Percentiles rank a stretch among this genome's conserved stretches.
Conservation (phyloP, 257 asterid genomes). For the Misopates orontium region DNA sequence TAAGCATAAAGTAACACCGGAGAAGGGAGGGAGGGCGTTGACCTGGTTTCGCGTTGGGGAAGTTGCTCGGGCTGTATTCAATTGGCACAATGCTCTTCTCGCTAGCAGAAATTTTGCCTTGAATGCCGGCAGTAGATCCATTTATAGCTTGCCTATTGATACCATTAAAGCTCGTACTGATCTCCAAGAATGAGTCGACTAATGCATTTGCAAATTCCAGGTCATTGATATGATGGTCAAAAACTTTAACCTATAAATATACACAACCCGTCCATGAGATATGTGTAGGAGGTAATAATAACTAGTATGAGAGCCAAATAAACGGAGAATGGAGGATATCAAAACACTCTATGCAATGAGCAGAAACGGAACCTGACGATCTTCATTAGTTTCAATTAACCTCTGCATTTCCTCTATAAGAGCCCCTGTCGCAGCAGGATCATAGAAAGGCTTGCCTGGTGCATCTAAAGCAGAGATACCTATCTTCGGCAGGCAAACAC, state of each 20-base stretch:
- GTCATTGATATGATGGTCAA: slow-evolving; percentile 83
- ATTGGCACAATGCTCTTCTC: slow-evolving; percentile 27
- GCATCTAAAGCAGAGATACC: slow-evolving; percentile 96
- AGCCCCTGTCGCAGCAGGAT: slow-evolving; percentile 74
- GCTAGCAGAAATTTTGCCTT: slow-evolving; percentile 36
- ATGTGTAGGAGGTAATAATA: neutral
- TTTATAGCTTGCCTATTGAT: slow-evolving; percentile 32
- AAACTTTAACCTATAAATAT: slow-evolving; percentile 64
- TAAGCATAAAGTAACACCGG: neutral
- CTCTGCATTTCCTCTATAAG: slow-evolving; percentile 66
- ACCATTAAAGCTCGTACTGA: slow-evolving; percentile 34
- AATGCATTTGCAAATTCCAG: slow-evolving; percentile 77
- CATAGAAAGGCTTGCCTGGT: slow-evolving; percentile 70
- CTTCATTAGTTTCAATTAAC: slow-evolving; percentile 55
- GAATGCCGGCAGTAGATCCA: slow-evolving; percentile 41
- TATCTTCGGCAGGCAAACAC: slow-evolving; percentile 80
- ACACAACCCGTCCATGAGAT: slow-evolving; percentile 22
- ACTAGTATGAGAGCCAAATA: too few species aligned
- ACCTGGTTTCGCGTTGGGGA: slow-evolving; percentile 94
- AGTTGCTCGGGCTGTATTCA: slow-evolving; percentile 58
- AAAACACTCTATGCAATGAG: slow-evolving; percentile 25
- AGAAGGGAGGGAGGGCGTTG: neutral
- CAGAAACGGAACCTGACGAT: slow-evolving; percentile 64
- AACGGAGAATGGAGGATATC: slow-evolving; percentile 18
- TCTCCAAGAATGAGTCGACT: slow-evolving; percentile 78